Conservation (phyloP, 768 basidiomycete species). For the Leucogyrophana mollusca region DNA sequence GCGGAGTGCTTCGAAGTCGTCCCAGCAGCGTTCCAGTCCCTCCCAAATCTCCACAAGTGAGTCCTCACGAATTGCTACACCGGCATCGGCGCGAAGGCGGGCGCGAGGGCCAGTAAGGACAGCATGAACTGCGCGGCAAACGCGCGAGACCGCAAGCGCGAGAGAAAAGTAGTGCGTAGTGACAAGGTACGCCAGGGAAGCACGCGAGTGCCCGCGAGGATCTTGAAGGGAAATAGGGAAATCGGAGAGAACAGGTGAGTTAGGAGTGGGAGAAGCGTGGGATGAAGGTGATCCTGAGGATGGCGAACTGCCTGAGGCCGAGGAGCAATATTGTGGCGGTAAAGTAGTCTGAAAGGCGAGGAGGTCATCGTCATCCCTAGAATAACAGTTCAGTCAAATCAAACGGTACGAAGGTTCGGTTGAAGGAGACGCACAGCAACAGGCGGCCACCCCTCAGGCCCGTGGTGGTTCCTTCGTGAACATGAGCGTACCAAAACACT, state of each 20-base stretch:
- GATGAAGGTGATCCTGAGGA: constrained; percentile 32
- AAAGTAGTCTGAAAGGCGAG: constrained; percentile 67
- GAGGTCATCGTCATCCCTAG: constrained; percentile 75
- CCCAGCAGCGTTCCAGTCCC: constrained; percentile 77
- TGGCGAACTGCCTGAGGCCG: constrained; percentile 24
- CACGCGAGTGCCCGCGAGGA: constrained; percentile 24
- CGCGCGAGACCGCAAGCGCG: constrained; percentile 71
- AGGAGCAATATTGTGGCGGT: constrained; percentile 36
- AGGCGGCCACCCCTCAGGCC: constrained; percentile 85
- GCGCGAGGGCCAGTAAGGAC: constrained; percentile 81
- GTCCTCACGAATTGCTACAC: constrained; percentile 55
- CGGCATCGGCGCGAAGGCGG: constrained; percentile 49
- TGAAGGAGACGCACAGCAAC: constrained; percentile 54
- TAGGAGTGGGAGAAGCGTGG: constrained; percentile 29
- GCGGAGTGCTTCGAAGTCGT: constrained; percentile 72
- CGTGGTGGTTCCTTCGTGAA: constrained; percentile 80
- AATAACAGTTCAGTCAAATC: constrained; percentile 4
- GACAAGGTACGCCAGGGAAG: constrained; percentile 47
- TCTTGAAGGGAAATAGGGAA: constrained; percentile 26
- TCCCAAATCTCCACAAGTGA: constrained; percentile 83
- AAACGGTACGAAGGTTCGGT: neutral
- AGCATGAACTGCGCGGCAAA: constrained; percentile 76
- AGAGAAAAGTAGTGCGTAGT: constrained; percentile 62
- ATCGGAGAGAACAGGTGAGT: constrained; percentile 18
- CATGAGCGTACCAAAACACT: constrained; percentile 87